These are phyloP conservation scores for Macrolepiota dolichaula DNA, from an alignment of 768 basidiomycete genomes.

Conservation along the genomic window DNA sequence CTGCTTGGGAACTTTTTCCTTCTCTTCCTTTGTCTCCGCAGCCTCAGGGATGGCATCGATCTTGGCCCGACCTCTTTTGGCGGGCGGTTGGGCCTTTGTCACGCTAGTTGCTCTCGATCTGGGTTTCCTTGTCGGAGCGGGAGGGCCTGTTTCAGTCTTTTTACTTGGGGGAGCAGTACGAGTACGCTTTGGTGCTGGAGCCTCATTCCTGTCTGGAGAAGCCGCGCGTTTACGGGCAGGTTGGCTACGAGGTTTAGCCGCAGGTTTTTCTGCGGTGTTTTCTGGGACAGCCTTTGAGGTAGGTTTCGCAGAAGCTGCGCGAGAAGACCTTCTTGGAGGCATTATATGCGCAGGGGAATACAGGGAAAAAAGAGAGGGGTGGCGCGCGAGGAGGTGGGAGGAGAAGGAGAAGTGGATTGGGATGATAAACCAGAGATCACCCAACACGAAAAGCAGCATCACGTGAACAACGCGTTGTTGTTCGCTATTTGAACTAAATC, in stretches of 20 bases:
- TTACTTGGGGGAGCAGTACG: constrained; percentile 30
- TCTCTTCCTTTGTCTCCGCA: constrained; percentile 1
- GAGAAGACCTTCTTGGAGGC: constrained; percentile 51
- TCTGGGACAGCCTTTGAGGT: constrained; percentile 26
- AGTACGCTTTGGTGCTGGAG: constrained; percentile 50
- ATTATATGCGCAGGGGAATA: constrained; percentile 18
- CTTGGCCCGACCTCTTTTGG: constrained; percentile 4
- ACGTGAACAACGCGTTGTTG: constrained; percentile 43
- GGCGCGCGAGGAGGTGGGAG: constrained; percentile 16
- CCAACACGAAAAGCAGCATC: constrained; percentile 18
- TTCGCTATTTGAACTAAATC: constrained; percentile 18
- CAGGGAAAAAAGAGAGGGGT: constrained; percentile 2
- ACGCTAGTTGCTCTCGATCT: constrained; percentile 13
- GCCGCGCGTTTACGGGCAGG: constrained; percentile 46
- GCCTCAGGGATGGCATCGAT: constrained; percentile 6
- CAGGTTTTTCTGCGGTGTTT: constrained; percentile 24
- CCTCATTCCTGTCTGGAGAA: constrained; percentile 40
- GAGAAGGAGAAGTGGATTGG: constrained; percentile 14
- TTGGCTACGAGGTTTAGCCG: constrained; percentile 30
- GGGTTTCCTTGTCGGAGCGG: constrained; percentile 26
- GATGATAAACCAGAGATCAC: constrained; percentile 11
- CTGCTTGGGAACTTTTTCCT: constrained; percentile 1
- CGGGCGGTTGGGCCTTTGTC: background rate
- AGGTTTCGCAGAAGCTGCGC: constrained; percentile 46
- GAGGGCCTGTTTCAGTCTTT: constrained; percentile 42